These are phyloP conservation scores for Botrytis pseudocinerea DNA, from an alignment of 2,329 filamentous ascomycete genomes.

Conservation along the genomic window DNA sequence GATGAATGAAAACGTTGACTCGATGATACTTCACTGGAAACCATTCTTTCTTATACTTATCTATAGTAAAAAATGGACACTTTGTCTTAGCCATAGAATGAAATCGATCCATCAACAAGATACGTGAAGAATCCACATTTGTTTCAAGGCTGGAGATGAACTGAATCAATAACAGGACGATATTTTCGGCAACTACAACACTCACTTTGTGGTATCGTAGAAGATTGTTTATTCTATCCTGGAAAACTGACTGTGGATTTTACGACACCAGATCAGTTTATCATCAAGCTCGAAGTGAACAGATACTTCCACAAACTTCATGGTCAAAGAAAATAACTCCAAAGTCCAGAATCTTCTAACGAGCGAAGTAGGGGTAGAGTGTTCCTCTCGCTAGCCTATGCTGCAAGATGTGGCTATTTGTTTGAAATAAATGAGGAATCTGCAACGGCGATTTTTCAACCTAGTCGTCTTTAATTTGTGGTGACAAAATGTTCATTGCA, in stretches of 20 bases:
- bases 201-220: rapidly evolving
- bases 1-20: background rate
- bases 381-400: background rate
- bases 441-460: background rate
- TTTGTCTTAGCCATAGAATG: background rate
- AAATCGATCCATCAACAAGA: background rate
- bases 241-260: background rate
- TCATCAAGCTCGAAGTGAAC: background rate
- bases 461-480: background rate
- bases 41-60: background rate
- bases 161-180: background rate
- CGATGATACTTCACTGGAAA: background rate
- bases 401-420: background rate
- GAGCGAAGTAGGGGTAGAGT: background rate
- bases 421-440: background rate
- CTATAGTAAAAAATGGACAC: background rate
- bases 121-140: background rate
- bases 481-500: background rate
- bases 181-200: background rate
- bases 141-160: background rate
- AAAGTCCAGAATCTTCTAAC: background rate
- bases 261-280: background rate
- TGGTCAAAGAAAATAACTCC: background rate
- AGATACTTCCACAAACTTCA: background rate
- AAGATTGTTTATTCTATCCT: background rate